Conservation (phyloP, 306 rosid genomes). For the Canavalia ensiformis region DNA sequence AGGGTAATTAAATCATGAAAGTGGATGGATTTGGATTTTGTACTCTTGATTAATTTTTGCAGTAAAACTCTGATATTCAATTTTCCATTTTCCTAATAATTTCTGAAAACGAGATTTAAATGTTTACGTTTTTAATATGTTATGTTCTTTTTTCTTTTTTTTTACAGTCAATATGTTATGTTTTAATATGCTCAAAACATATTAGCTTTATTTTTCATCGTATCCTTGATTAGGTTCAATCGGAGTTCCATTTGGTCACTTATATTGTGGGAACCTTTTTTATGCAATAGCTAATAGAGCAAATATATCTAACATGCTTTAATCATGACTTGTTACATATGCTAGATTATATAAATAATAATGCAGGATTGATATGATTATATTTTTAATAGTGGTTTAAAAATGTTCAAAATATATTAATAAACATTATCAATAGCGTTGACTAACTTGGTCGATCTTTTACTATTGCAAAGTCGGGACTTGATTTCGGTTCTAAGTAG, state of each 20-base stretch:
- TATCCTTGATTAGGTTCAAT: neutral
- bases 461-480: neutral
- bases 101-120: neutral
- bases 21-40: slow-evolving; percentile 21
- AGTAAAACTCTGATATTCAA: neutral
- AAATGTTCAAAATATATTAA: neutral
- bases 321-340: slow-evolving; percentile 25
- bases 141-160: neutral
- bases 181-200: neutral
- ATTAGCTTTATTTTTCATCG: neutral
- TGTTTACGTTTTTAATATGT: neutral
- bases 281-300: neutral
- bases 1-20: neutral
- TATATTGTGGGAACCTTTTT: neutral
- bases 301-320: slow-evolving; percentile 18
- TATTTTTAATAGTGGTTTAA: neutral
- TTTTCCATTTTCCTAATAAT: neutral
- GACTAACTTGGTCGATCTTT: neutral
- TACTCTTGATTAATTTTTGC: neutral
- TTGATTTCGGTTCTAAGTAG: neutral
- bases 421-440: neutral
- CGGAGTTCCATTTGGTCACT: neutral
- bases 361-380: neutral
- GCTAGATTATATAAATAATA: neutral
- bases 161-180: neutral